A percentile compares a stretch with the other conserved stretches of the same genome.
Evolutionary conservation across 2,329 filamentous ascomycete species (phyloP).

Genomic region (Colletotrichum sp.): DNA sequence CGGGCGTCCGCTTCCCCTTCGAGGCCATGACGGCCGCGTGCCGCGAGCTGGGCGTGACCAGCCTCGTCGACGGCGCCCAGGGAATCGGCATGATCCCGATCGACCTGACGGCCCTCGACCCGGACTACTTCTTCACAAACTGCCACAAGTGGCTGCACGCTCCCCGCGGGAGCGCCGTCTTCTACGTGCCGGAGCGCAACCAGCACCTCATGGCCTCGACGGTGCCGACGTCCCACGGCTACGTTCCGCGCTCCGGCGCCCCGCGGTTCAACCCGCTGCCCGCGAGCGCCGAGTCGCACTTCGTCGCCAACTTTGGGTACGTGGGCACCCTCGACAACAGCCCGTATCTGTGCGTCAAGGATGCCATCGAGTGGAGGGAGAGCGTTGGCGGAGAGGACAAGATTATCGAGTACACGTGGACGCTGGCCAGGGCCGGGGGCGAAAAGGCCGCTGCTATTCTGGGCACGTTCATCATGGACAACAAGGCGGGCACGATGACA

Average conservation of each 20-base stretch:
- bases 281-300: constrained; percentile 56
- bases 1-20: constrained; percentile 82
- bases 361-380: constrained; percentile 73
- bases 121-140: constrained; percentile 89
- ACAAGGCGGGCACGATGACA: constrained; percentile 63
- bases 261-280: constrained; percentile 46
- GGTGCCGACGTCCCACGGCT: constrained; percentile 83
- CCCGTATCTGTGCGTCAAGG: constrained; percentile 74
- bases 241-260: constrained; percentile 49
- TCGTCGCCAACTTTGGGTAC: constrained; percentile 76
- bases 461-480: constrained; percentile 76
- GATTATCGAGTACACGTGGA: constrained; percentile 67
- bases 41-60: constrained; percentile 69
- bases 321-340: constrained; percentile 77
- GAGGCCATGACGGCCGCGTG: constrained; percentile 70
- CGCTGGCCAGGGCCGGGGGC: constrained; percentile 69
- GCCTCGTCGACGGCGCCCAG: constrained; percentile 84
- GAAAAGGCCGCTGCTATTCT: constrained; percentile 64
- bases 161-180: constrained; percentile 79
- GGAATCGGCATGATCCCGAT: constrained; percentile 79
- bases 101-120: constrained; percentile 68
- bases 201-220: constrained; percentile 77
- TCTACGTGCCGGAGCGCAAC: constrained; percentile 79
- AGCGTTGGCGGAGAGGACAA: constrained; percentile 74
- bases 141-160: constrained; percentile 90